A percentile compares a stretch with the other conserved stretches of the same genome.
phyloP scores from a whole-genome alignment of 2,329 filamentous ascomycete genomes.

The Ceratocystis destructans region DNA sequence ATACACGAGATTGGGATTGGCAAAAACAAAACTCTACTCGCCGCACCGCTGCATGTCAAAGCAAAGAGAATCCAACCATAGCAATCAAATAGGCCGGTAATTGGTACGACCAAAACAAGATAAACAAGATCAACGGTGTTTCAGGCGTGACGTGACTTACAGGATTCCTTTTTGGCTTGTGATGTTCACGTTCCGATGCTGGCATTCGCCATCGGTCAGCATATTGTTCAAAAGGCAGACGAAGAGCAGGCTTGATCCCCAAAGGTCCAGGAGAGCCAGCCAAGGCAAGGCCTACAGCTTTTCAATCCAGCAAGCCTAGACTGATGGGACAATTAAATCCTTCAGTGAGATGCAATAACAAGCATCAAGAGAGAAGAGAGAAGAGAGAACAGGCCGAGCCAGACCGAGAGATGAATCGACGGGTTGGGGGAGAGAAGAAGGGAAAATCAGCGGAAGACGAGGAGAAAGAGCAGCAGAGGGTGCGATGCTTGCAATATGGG shows the following conservation, averaged over 20 bases:
- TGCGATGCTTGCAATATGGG: neutral
- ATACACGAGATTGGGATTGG: conserved; percentile 1
- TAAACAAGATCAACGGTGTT: conserved; percentile 1
- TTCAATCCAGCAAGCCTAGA: no score
- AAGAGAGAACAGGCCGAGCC: neutral
- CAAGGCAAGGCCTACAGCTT: no score
- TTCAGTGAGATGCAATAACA: neutral
- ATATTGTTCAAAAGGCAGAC: neutral
- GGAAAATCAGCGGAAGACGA: neutral
- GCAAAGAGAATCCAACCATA: neutral
- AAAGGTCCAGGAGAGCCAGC: no score
- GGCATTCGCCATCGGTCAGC: neutral
- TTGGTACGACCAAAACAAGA: neutral
- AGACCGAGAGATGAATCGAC: neutral
- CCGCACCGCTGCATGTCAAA: neutral
- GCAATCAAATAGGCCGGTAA: neutral
- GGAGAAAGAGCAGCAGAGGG: neutral
- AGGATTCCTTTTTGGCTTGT: neutral
- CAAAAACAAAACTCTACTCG: conserved; percentile 4
- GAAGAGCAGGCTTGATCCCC: no score
- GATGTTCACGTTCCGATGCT: neutral
- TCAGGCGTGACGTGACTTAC: neutral
- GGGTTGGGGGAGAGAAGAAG: neutral
- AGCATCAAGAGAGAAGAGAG: neutral
- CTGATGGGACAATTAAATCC: neutral